Evolutionary conservation across 495 filamentous ascomycete species (phyloP).

Genomic region (Talaromyces proteolyticus): DNA sequence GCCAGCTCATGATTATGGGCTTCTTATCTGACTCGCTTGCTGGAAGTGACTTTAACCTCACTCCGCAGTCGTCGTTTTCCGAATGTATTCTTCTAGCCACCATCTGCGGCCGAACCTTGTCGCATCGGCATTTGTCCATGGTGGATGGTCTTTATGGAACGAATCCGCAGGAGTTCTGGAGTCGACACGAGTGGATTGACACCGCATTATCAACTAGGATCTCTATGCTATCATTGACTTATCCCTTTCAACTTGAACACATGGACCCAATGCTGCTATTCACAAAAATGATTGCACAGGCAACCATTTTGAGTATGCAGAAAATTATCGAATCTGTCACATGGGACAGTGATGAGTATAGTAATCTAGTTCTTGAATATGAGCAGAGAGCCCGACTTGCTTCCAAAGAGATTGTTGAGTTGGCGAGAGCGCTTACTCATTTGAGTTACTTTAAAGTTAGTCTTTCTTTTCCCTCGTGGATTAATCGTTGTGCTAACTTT

Average conservation of each 20-base stretch:
- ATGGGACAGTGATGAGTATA: constrained; percentile 5
- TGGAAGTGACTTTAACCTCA: constrained; percentile 11
- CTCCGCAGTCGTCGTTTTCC: constrained; percentile 31
- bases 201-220: constrained; percentile 30
- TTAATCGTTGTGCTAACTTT: no score
- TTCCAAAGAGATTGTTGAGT: constrained; percentile 30
- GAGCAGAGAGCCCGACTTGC: constrained; percentile 26
- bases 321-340: constrained; percentile 11
- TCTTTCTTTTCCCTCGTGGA: no score
- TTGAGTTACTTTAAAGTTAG: constrained; percentile 32
- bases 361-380: constrained; percentile 16
- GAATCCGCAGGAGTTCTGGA: constrained; percentile 31
- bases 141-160: constrained; percentile 17
- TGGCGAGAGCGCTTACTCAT: constrained; percentile 33
- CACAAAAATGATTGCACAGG: constrained; percentile 36
- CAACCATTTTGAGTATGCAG: constrained; percentile 35
- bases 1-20: constrained; percentile 30
- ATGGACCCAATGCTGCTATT: constrained; percentile 41
- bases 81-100: constrained; percentile 43
- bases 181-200: constrained; percentile 43
- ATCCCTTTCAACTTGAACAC: constrained; percentile 24
- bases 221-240: constrained; percentile 22
- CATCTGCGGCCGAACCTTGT: constrained; percentile 38
- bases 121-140: constrained; percentile 32
- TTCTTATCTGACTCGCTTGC: constrained; percentile 39